Percentiles rank a stretch among this genome's conserved stretches.
Conservation (phyloP, 495 filamentous ascomycete genomes). For the Aspergillus coremiiformis region DNA sequence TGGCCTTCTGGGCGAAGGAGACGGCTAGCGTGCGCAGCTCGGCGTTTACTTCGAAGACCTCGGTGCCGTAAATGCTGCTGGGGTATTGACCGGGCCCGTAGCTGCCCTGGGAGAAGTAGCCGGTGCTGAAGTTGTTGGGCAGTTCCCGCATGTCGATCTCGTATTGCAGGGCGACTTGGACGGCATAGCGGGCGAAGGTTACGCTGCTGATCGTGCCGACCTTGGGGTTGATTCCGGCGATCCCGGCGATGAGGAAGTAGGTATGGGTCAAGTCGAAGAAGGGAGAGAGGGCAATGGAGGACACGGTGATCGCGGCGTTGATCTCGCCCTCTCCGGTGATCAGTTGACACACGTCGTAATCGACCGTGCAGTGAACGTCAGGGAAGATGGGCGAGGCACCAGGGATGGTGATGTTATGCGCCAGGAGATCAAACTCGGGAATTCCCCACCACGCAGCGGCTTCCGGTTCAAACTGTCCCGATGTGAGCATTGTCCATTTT, state of each 20-base stretch:
- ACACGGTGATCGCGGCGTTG: conserved; percentile 61
- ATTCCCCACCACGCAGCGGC: conserved; percentile 60
- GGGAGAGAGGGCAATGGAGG: conserved; percentile 49
- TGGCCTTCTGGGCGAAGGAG: conserved; percentile 47
- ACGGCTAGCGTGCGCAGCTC: conserved; percentile 51
- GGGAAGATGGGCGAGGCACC: conserved; percentile 61
- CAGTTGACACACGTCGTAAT: conserved; percentile 55
- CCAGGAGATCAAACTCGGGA: conserved; percentile 52
- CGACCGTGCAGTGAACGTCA: conserved; percentile 53
- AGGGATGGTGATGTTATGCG: conserved; percentile 57
- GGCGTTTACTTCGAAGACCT: conserved; percentile 67
- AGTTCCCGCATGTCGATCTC: conserved; percentile 68
- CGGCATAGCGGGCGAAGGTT: conserved; percentile 58
- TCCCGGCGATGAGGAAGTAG: conserved; percentile 66
- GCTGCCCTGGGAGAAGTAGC: conserved; percentile 58
- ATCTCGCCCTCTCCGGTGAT: conserved; percentile 57
- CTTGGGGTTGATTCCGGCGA: conserved; percentile 66
- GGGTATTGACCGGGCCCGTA: conserved; percentile 52
- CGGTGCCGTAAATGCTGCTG: conserved; percentile 59
- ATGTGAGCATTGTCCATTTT: conserved; percentile 3
- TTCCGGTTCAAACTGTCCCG: conserved; percentile 54
- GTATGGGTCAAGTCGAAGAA: conserved; percentile 60
- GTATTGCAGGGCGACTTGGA: conserved; percentile 68
- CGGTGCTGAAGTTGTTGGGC: conserved; percentile 54
- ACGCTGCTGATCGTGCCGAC: conserved; percentile 53